A percentile compares a stretch with the other conserved stretches of the same genome.
phyloP scores from a whole-genome alignment of 768 basidiomycete species.

The Cystobasidium tubakii region DNA sequence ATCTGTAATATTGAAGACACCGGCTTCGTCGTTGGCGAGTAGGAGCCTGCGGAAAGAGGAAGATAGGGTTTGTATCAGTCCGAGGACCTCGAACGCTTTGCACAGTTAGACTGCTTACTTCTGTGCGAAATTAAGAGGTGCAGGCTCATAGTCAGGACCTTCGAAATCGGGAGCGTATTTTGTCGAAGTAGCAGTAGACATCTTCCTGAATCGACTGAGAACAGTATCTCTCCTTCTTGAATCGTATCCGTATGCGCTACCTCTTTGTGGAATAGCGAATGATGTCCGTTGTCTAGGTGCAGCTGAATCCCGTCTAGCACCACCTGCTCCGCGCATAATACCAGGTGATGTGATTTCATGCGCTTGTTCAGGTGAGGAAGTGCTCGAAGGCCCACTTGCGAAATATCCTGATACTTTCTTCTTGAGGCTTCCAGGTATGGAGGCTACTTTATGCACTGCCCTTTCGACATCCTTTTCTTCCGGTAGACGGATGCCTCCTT shows the following conservation, averaged over 20 bases:
- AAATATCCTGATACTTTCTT: conserved; percentile 28
- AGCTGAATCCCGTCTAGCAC: background rate
- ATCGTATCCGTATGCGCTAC: conserved; percentile 43
- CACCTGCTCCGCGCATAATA: conserved; percentile 23
- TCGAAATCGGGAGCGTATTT: conserved; percentile 45
- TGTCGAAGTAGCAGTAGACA: conserved; percentile 41
- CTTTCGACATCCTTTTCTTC: conserved; percentile 61
- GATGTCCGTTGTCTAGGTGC: conserved; percentile 20
- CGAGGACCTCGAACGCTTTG: background rate
- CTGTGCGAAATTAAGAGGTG: conserved; percentile 74
- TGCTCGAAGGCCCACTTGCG: conserved; percentile 1
- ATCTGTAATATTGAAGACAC: conserved; percentile 89
- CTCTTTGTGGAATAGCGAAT: conserved; percentile 29
- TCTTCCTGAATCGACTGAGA: conserved; percentile 23
- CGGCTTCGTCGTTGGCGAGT: conserved; percentile 73
- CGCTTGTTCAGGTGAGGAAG: conserved; percentile 27
- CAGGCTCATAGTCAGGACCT: conserved; percentile 35
- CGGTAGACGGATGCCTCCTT: conserved; percentile 74
- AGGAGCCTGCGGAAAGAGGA: conserved; percentile 35
- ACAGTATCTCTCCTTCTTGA: conserved; percentile 35
- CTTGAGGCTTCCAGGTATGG: conserved; percentile 4
- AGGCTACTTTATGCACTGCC: conserved; percentile 47
- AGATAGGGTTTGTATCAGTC: background rate
- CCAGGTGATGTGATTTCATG: conserved; percentile 15
- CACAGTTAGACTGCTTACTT: conserved; percentile 50